Evolutionary conservation across 169 alveolate genomes (phyloP), one percentile per base, ranked within the genome.

Genomic region (Eimeria mitis): DNA sequence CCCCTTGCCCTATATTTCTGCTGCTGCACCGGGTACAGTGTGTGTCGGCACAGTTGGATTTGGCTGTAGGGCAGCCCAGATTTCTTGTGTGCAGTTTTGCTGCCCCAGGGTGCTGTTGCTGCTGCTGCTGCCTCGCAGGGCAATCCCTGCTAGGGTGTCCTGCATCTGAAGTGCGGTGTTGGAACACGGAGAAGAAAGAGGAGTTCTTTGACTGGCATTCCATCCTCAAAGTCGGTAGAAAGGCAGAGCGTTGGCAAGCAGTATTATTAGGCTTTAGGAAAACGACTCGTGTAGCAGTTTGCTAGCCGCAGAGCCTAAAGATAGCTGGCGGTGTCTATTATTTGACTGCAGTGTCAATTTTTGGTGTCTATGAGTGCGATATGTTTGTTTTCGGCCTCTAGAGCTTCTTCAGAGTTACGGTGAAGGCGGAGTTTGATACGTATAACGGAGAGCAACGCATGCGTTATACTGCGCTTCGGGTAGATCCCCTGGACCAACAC

Each of bases 131-230:
- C 61, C 54, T 21, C 54, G 2, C 79, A 89, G 95, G 88, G 37
- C 89, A 89, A n/a, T 61, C 70, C 49, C 70, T 89, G 54, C 89
- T 89, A 44, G 95, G 95, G 73, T 44, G 14, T 42, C 95, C 89
- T 34, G 95, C 95, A 25, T 54, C 85, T 44, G 95, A 89, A 42
- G 89, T 89, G 47, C 95, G 88, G 23, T 31, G 88, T 28, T 89
- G 95, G 95, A 6, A 37, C 25, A n/a, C 84, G 21, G 85, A 89
- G 79, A 79, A 75, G 65, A 73, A 76, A 49, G 89, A 73, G 95
- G 83, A 37, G 47, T 79, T 89, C 89, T 37, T 89, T 59, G 95
- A 89, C 70, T 76, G 89, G 73, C 89, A 54, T 16, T 79, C 71
- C 61, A 78, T 73, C n/a, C 76, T 89, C 78, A 73, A 89, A 42